Percentiles rank a stretch among this genome's conserved stretches.
Evolutionary conservation across 208 protist species (phyloP).

Genomic region (Crithidia mellificae): DNA sequence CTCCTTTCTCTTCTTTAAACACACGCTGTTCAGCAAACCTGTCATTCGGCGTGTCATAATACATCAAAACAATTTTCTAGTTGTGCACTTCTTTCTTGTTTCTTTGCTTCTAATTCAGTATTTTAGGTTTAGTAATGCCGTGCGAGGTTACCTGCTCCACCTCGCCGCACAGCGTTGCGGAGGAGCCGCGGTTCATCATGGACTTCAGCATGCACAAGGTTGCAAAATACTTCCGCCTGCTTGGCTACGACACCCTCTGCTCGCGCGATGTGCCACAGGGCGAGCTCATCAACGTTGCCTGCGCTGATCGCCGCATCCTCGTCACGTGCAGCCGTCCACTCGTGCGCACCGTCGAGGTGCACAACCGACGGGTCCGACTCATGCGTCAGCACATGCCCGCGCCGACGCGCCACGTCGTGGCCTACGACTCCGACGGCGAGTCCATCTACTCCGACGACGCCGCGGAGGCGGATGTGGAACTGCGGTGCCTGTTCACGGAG

Average conservation of each 20-base stretch:
- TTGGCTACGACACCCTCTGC: constrained; percentile 77
- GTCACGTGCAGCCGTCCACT: constrained; percentile 56
- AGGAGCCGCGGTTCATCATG: constrained; percentile 58
- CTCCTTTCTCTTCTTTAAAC: no score
- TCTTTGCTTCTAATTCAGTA: no score
- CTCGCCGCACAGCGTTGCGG: constrained; percentile 17
- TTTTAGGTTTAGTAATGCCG: constrained; percentile 7
- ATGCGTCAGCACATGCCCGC: neutral
- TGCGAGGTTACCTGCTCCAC: constrained; percentile 25
- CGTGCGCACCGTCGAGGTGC: constrained; percentile 35
- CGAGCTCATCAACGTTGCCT: constrained; percentile 41
- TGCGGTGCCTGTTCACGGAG: constrained; percentile 35
- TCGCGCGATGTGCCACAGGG: constrained; percentile 39
- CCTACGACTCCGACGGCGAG: constrained; percentile 79
- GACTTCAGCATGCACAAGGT: constrained; percentile 78
- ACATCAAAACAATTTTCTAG: no score
- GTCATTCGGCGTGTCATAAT: no score
- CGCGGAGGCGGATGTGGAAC: constrained; percentile 33
- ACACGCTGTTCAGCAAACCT: no score
- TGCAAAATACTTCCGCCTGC: constrained; percentile 75
- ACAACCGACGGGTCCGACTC: constrained; percentile 39
- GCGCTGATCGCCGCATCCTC: constrained; percentile 36
- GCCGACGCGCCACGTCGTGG: constrained; percentile 36
- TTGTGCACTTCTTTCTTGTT: no score
- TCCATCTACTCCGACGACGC: constrained; percentile 56